phyloP scores from a whole-genome alignment of 306 rosid genomes.

The Begonia loranthoides region DNA sequence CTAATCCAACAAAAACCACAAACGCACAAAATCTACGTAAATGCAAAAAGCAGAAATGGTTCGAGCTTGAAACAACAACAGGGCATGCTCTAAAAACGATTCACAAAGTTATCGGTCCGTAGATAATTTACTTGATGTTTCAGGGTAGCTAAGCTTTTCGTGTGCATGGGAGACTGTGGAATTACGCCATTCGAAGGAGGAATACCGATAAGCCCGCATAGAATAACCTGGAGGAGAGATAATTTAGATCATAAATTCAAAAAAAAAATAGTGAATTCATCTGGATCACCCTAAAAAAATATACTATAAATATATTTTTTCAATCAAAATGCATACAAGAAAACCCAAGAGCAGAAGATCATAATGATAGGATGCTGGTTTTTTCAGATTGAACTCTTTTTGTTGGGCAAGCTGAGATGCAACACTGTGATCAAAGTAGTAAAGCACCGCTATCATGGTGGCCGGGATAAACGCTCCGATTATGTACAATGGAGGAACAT shows the following conservation, averaged over 20 bases:
- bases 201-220: slow-evolving; percentile 88
- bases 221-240: slow-evolving; percentile 42
- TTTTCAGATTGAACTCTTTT: slow-evolving; percentile 85
- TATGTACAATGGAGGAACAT: slow-evolving; percentile 67
- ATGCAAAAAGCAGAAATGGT: background rate
- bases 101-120: background rate
- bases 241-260: background rate
- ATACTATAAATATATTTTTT: background rate
- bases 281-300: too few relatives aligned
- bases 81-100: too few relatives aligned
- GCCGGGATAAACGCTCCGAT: slow-evolving; percentile 95
- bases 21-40: background rate
- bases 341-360: slow-evolving; percentile 87
- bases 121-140: slow-evolving; percentile 66
- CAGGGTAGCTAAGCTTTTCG: slow-evolving; percentile 91
- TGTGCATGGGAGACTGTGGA: slow-evolving; percentile 99
- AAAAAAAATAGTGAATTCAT: too few relatives aligned
- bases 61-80: too few relatives aligned
- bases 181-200: slow-evolving; percentile 96
- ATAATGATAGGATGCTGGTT: slow-evolving; percentile 88
- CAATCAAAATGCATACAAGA: slow-evolving; percentile 36
- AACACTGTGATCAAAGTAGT: slow-evolving; percentile 92
- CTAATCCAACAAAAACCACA: slow-evolving; percentile 30
- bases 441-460: slow-evolving; percentile 93
- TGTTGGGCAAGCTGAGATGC: slow-evolving; percentile 97